Evolutionary conservation across 2,329 filamentous ascomycete genomes (phyloP), one percentile per base, ranked within the genome.

Genomic region (Colletotrichum sublineola): DNA sequence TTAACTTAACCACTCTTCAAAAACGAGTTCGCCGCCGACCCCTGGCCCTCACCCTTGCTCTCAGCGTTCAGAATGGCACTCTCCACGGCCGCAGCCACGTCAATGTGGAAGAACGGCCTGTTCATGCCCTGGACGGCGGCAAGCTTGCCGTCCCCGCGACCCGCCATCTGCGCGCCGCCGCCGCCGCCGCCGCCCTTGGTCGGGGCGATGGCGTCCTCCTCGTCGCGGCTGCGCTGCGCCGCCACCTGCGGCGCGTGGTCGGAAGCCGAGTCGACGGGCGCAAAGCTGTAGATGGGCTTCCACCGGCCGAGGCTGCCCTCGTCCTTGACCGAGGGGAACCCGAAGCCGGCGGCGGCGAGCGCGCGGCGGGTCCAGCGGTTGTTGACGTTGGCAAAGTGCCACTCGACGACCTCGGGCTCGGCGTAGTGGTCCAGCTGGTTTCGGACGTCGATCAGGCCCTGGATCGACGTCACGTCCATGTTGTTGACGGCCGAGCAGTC

Each of bases 311-410:
- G 60, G 1, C 77, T 75, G 2, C 76, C 74, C 1, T 74, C 69
- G n/a, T 80, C 79, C 24, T 78, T 74, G 12, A 77, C 72, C 0
- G 77, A 78, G 0, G 80, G 85, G 67, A 82, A 85, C 0, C 89
- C 89, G 71, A 91, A 91, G 0, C 89, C 89, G 0, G 86, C 87
- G 0, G 83, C 83, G 0, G 87, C 84, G 0, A 91, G 84, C 0
- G 89, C 87, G 4, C 88, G 85, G 38, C 87, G 85, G 7, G 87
- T 86, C 89, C 89, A 91, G 11, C 85, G 84, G 76, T 89, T 89
- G 70, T 81, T 81, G 9, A 90, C 81, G 52, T 84, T 83, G 1
- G 88, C 87, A 75, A 91, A 86, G 74, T 88, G 86, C 85, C 86
- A 87, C 73, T 88, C 84, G 11, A 87, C 85, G 0, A 77, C 73